phyloP scores from a whole-genome alignment of 78 protist genomes.

The Pigoraptor vietnamica region DNA sequence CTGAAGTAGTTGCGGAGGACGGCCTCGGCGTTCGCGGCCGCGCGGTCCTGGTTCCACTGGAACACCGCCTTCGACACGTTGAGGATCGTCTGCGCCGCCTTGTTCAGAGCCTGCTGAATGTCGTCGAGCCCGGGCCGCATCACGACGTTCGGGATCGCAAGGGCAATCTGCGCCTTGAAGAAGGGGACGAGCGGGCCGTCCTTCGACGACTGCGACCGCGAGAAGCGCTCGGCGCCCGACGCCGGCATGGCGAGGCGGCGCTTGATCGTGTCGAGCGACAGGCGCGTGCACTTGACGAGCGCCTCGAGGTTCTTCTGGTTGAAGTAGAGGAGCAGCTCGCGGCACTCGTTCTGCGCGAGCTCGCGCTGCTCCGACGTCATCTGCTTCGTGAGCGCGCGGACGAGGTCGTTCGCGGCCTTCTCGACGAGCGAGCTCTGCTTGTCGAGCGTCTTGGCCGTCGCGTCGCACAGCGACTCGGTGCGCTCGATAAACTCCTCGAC shows the following conservation, averaged over 20 bases:
- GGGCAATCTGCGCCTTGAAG: constrained; percentile 53
- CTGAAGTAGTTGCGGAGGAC: constrained; percentile 11
- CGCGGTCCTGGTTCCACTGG: constrained; percentile 24
- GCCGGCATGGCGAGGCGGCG: background rate
- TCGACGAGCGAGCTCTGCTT: constrained; percentile 4
- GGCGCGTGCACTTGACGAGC: background rate
- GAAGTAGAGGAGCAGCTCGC: background rate
- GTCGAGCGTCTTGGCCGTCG: constrained; percentile 21
- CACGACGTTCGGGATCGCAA: constrained; percentile 36
- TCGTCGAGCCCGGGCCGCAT: constrained; percentile 54
- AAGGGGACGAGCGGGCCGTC: constrained; percentile 16
- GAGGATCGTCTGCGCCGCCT: constrained; percentile 33
- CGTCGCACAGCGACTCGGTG: constrained; percentile 17
- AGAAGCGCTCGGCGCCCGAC: background rate
- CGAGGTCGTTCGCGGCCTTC: background rate
- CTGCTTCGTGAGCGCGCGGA: background rate
- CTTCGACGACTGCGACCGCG: background rate
- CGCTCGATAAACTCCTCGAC: constrained; percentile 34
- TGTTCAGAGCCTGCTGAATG: constrained; percentile 49
- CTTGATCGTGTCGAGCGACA: background rate
- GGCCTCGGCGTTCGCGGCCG: background rate
- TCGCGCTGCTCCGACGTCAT: background rate
- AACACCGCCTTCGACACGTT: constrained; percentile 8
- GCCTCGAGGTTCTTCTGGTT: background rate
- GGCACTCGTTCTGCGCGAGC: background rate